Base-by-base conservation (phyloP, 139 green algal genomes). In the Eudorina sp. region DNA sequence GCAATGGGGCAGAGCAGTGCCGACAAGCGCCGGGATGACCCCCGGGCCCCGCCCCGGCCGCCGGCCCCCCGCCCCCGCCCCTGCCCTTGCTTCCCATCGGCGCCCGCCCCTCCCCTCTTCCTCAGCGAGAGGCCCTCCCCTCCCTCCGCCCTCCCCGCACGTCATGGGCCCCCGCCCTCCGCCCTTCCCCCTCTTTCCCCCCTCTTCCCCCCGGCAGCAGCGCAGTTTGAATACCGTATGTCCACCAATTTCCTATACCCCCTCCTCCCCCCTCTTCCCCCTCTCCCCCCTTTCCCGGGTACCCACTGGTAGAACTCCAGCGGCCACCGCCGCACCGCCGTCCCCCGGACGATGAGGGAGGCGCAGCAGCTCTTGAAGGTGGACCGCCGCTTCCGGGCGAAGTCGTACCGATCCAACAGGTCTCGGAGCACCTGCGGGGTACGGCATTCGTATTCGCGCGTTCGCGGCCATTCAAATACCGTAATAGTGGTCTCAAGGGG, bases 301-400 rank as follows among this genome's bases (percentile, higher is more conserved):
- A 25, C 78, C 9, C 55, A 85, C 78, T 34, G 25, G 62, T 86
- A 86, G 43, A 86, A n/a, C 62, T 64, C 62, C 0, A 68, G 18
- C 6, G 62, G 62, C 80, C 62, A 78, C 7, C 80, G 38, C 29
- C 43, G 18, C 31, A 86, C 45, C 7, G 73, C 55, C 62, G 66
- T 14, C 38, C 13, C 0, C n/a, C 62, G 80, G n/a, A 86, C 23
- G 5, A 86, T 5, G 4, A 86, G 45, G 0, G 80, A 68, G 23
- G 62, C 80, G 80, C 80, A 86, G 43, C 80, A 86, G 62, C 41
- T 66, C 64, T 86, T 86, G 43, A 86, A 86, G 25, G 0, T 25
- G 36, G 58, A 40, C 14, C 25, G 36, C 19, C 78, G 78, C 19
- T 25, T 2, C 7, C 11, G 0, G 6, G 78, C 27, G 23, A 85